Base-by-base conservation (phyloP, 1,284 basidiomycete species). In the Lentinula novae-zelandiae region DNA sequence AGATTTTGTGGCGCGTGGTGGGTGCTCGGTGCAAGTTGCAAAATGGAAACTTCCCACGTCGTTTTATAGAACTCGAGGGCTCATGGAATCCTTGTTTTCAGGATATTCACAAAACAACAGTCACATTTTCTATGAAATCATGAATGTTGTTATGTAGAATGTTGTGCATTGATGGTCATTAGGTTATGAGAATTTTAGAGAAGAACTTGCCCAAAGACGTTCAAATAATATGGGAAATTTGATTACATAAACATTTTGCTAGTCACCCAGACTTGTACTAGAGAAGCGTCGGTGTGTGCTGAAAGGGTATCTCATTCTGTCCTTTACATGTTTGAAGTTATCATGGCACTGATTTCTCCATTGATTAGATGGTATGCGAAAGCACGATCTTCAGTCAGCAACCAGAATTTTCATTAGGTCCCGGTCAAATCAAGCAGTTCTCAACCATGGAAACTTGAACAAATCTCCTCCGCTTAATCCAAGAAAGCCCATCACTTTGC, bases 281-380 rank as follows among this genome's bases (percentile, higher is more conserved):
- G 36, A 38, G 36, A 38, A 38, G 3, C 12, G 40, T 42, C 9
- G 20, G 8, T 46, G 44, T 46, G 17, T 17, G 17, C 44, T 46
- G 44, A 46, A 46, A 46, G 44, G 17, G 44, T 46, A 46, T 22
- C 5, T 22, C 22, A 10, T 46, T 22, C 22, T 22, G 22, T 22
- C 22, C 22, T 10, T 20, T 22, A 10, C 22, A 0, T 20, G 0
- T 9, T 15, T 2, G 17, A 5, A n/a, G 6, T 8, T 33, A 33
- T 7, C 3, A 5, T 34, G 1, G n/a, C 6, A 9, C 17, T n/a
- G 1, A 17, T 27, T 51, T 8, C 34, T n/a, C 6, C 3, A 0
- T 4, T 27, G 27, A 27, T 27, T 22, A 54, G 53, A 54, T 54
- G 53, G 38, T 54, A 54, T 54, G 53, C 53, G 53, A 40, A 54